Evolutionary conservation across 495 filamentous ascomycete genomes (phyloP).

Genomic region (Daldinia concentrica): DNA sequence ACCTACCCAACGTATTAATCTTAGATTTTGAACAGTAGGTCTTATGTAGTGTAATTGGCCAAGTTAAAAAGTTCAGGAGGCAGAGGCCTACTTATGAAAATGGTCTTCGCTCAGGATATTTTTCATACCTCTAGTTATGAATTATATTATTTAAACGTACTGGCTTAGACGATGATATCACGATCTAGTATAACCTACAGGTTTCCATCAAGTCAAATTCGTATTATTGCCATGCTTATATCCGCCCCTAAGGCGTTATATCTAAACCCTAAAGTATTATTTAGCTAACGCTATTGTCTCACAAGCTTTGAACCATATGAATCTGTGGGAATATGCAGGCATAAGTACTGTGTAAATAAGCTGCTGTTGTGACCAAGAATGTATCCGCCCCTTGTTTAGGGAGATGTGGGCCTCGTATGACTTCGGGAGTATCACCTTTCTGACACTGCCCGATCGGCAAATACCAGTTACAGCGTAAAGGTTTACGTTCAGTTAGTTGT

Average conservation of each 20-base stretch:
- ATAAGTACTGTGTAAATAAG: not conserved
- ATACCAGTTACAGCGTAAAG: not conserved
- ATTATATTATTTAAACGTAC: not conserved
- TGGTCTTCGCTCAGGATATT: not conserved
- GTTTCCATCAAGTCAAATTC: not conserved
- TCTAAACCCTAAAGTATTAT: not conserved
- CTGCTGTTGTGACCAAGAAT: not conserved
- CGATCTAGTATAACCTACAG: not conserved
- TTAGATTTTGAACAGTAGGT: not conserved
- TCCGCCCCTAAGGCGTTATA: not conserved
- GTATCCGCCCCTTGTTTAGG: not conserved
- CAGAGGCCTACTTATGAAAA: not conserved
- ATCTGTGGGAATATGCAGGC: not conserved
- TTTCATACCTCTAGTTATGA: not conserved
- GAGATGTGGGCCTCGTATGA: conserved; percentile 2
- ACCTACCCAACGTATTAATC: no score
- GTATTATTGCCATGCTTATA: not conserved
- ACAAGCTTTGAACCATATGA: not conserved
- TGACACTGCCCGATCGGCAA: conserved; percentile 9
- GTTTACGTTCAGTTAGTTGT: not conserved
- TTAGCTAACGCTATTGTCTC: no score
- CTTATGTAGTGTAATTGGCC: not conserved
- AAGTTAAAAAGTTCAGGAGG: not conserved
- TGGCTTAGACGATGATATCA: not conserved
- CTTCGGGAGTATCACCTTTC: not conserved